Percentiles rank a stretch among this genome's conserved stretches.
phyloP scores from a whole-genome alignment of 2,329 filamentous ascomycete species.

The Diplodia seriata region DNA sequence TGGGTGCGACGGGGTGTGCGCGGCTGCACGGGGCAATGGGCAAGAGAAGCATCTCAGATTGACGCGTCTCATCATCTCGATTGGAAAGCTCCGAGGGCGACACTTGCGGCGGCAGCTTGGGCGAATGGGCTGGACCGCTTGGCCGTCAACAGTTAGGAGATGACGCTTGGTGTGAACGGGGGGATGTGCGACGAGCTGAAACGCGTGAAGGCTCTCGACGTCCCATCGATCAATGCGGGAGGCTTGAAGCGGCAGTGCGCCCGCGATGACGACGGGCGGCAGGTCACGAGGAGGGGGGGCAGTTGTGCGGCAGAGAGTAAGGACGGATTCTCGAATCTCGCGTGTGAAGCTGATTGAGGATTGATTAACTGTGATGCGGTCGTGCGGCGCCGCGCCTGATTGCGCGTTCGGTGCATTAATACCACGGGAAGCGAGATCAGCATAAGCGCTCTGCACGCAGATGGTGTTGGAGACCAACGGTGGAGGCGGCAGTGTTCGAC shows the following conservation, averaged over 20 bases:
- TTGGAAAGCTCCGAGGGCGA: constrained; percentile 20
- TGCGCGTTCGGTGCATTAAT: constrained; percentile 25
- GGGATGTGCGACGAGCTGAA: constrained; percentile 17
- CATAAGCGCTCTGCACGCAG: neutral
- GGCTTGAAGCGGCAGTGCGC: constrained; percentile 26
- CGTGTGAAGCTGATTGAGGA: constrained; percentile 19
- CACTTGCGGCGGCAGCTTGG: neutral
- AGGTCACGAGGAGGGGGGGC: constrained; percentile 14
- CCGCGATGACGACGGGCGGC: constrained; percentile 20
- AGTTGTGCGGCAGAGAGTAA: neutral
- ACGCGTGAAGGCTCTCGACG: neutral
- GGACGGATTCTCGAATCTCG: constrained; percentile 14
- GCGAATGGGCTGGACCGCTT: neutral
- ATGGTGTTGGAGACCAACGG: neutral
- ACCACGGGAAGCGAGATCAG: constrained; percentile 18
- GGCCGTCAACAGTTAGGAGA: neutral
- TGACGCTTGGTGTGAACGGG: neutral
- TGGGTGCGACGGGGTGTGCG: constrained; percentile 12
- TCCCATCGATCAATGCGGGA: constrained; percentile 1
- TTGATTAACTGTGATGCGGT: constrained; percentile 1
- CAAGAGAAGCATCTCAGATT: constrained; percentile 27
- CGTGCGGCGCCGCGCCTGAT: neutral
- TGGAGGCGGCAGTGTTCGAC: no score
- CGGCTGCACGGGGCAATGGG: neutral
- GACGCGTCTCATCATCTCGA: constrained; percentile 25